Evolutionary conservation across 345 rosid genomes (phyloP).

Genomic region (Psidium friedrichsthalianum): DNA sequence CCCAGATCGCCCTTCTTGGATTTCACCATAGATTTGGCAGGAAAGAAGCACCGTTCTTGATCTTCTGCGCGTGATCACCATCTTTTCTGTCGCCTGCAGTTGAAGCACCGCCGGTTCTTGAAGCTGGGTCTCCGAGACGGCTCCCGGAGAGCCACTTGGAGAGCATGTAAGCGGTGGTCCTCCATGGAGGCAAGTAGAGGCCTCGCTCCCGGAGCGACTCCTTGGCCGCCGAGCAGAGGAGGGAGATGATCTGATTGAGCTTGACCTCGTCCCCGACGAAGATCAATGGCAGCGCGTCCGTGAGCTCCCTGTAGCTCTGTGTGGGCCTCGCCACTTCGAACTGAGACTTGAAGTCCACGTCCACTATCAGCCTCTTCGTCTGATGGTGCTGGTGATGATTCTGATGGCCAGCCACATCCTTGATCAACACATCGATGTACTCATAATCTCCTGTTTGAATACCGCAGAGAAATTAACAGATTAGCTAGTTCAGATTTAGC

Average conservation of each 20-base stretch:
- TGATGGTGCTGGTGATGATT: background rate
- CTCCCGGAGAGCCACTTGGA: slow-evolving; percentile 31
- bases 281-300: slow-evolving; percentile 26
- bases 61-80: background rate
- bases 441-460: slow-evolving; percentile 41
- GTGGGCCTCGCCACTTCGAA: slow-evolving; percentile 60
- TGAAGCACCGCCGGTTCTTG: background rate
- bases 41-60: slow-evolving; percentile 8
- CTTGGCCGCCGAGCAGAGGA: slow-evolving; percentile 41
- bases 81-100: background rate
- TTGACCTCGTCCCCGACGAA: slow-evolving; percentile 36
- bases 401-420: background rate
- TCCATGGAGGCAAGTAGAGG: slow-evolving; percentile 57
- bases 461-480: background rate
- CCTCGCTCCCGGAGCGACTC: slow-evolving; percentile 36
- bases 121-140: background rate
- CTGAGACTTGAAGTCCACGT: slow-evolving; percentile 48
- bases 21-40: slow-evolving; percentile 3
- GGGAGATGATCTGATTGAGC: slow-evolving; percentile 19
- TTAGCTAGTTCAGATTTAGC: background rate
- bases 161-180: slow-evolving; percentile 35
- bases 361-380: slow-evolving; percentile 28
- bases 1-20: slow-evolving; percentile 6
- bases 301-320: slow-evolving; percentile 19
- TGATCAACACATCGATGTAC: slow-evolving; percentile 20